Evolutionary conservation across 2,329 filamentous ascomycete species (phyloP).

Genomic region (Passalora sequoiae): DNA sequence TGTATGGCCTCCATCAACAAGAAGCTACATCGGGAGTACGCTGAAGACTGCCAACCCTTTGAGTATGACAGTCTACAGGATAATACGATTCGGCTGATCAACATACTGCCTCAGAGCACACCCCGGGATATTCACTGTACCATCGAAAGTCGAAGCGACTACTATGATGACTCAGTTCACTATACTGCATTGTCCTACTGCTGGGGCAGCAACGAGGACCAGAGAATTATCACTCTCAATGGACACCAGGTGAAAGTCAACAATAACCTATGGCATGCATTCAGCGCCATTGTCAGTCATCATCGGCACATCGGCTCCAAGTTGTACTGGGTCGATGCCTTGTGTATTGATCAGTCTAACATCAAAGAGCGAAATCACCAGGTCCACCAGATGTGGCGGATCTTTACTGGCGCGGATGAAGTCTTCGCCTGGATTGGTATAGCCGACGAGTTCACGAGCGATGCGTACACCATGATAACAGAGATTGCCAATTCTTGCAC

Average conservation of each 20-base stretch:
- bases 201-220: not conserved
- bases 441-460: not conserved
- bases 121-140: not conserved
- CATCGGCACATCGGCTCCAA: not conserved
- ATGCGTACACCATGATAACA: not conserved
- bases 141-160: not conserved
- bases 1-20: too few species aligned
- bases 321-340: slow-evolving; percentile 4
- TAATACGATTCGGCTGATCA: not conserved
- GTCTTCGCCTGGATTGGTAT: slow-evolving; percentile 4
- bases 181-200: slow-evolving; percentile 3
- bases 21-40: too few species aligned
- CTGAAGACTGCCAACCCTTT: too few species aligned
- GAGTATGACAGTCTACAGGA: not conserved
- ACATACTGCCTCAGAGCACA: not conserved
- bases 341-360: slow-evolving; percentile 4
- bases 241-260: not conserved
- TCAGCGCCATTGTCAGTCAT: not conserved
- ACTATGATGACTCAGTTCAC: not conserved
- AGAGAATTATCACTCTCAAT: not conserved
- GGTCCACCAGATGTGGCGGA: slow-evolving; percentile 2
- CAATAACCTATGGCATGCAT: not conserved
- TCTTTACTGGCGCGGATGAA: not conserved
- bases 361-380: slow-evolving; percentile 3
- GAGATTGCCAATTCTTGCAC: not conserved